A percentile compares a stretch with the other conserved stretches of the same genome.
phyloP scores from a whole-genome alignment of 306 rosid species.

The Biancaea sappan region DNA sequence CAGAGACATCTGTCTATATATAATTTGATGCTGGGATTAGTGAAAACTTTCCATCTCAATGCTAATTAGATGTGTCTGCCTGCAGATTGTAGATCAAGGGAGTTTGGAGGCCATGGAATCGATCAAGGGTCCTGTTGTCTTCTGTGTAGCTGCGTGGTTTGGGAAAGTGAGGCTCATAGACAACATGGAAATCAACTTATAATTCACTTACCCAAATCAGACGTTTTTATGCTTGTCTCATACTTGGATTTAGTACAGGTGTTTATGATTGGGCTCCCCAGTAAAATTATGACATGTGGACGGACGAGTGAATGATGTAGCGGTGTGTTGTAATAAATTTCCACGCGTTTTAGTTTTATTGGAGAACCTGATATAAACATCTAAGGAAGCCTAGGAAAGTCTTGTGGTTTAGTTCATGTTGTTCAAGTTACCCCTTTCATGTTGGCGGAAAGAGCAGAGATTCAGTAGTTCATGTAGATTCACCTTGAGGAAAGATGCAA shows the following conservation, averaged over 20 bases:
- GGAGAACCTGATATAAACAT: not conserved
- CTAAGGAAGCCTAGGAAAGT: too few species aligned
- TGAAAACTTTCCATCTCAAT: constrained; percentile 2
- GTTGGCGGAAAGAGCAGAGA: not conserved
- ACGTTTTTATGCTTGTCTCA: not conserved
- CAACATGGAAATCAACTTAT: constrained; percentile 73
- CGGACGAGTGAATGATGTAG: not conserved
- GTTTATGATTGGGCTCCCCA: not conserved
- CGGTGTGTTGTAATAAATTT: not conserved
- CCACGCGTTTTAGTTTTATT: not conserved
- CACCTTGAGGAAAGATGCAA: not conserved
- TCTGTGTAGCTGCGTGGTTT: constrained; percentile 87
- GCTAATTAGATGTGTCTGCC: constrained; percentile 23
- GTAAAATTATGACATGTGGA: not conserved
- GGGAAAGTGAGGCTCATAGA: constrained; percentile 81
- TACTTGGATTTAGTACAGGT: not conserved
- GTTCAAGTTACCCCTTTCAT: not conserved
- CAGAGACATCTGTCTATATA: not conserved
- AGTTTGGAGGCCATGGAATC: constrained; percentile 60
- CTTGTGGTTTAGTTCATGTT: too few species aligned
- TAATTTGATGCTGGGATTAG: constrained; percentile 4
- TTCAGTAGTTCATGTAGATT: not conserved
- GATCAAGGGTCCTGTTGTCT: constrained; percentile 71
- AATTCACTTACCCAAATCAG: constrained; percentile 14
- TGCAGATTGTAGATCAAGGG: constrained; percentile 81